Base-by-base conservation (phyloP, 2,329 filamentous ascomycete species). In the Aspergillus piperis region DNA sequence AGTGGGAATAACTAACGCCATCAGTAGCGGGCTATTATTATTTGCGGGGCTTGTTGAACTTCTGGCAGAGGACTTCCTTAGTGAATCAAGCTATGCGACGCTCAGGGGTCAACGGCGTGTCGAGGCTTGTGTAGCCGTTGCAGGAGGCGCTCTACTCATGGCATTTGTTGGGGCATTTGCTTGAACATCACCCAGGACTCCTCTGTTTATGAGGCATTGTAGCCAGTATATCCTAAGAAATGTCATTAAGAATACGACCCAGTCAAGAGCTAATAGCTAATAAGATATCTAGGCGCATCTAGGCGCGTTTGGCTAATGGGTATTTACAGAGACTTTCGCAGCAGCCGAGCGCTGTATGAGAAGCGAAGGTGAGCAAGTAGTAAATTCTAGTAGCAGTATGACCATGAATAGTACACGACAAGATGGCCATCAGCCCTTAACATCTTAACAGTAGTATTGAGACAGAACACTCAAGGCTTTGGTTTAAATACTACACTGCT, bases 1-100 rank as follows among this genome's bases (percentile, higher is more conserved):
- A 78, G 91, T 96, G 5, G 92, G 92, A 7, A 86, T 93, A 71
- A 95, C 94, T 83, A 96, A 96, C 70, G 91, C 90, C 41, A 89
- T 96, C 54, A 92, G 89, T 8, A 88, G 89, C 54, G 92, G 92
- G 0, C 80, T 96, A 54, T 76, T 96, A 27, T 80, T 96, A 3
- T 96, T 94, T 72, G 91, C 92, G 0, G 91, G 90, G 0, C 78
- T 96, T 47, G 92, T 96, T 3, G 91, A 96, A 77, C 81, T 96
- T 19, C 81, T 96, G 50, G 90, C 91, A 0, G 91, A 96, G 75
- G 92, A 96, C 69, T 96, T 96, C 67, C 71, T 90, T 63, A 88
- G 84, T 67, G 86, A 89, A 64, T 80, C 82, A 61, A 89, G 87
- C 66, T 90, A 89, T 74, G 77, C 81, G 51, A 80, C 80, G 21